Percentiles rank a stretch among this genome's conserved stretches.
Conservation (phyloP, 2,329 filamentous ascomycete species). For the Herpotrichia juniperi region DNA sequence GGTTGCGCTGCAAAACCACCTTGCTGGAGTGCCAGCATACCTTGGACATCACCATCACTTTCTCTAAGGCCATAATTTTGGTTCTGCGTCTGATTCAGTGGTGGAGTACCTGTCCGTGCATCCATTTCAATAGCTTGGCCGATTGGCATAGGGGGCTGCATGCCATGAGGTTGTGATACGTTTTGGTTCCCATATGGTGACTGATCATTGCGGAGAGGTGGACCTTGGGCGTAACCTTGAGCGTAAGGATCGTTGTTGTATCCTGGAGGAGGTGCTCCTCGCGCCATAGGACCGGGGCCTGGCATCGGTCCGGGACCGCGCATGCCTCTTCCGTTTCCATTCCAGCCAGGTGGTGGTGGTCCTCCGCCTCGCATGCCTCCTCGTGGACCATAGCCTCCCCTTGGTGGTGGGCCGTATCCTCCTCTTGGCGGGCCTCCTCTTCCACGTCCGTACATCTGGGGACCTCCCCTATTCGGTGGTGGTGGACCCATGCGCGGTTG, state of each 20-base stretch:
- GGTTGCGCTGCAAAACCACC: conserved; percentile 35
- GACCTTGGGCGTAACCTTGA: conserved; percentile 43
- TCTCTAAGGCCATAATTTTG: conserved; percentile 57
- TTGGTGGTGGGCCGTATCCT: conserved; percentile 37
- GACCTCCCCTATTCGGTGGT: conserved; percentile 49
- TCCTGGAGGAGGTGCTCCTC: conserved; percentile 50
- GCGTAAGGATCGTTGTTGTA: conserved; percentile 46
- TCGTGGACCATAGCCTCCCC: conserved; percentile 45
- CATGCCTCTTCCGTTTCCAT: conserved; percentile 43
- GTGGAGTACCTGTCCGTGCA: conserved; percentile 53
- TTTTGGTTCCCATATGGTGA: conserved; percentile 57
- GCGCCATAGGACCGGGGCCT: conserved; percentile 45
- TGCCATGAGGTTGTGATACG: conserved; percentile 60
- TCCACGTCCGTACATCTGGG: conserved; percentile 39
- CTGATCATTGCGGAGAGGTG: conserved; percentile 48
- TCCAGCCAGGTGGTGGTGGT: conserved; percentile 50
- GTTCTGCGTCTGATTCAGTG: conserved; percentile 15
- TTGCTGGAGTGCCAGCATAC: conserved; percentile 76
- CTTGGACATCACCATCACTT: conserved; percentile 73
- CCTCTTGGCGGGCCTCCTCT: conserved; percentile 47
- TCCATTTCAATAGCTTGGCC: conserved; percentile 83
- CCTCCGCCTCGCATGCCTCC: conserved; percentile 43
- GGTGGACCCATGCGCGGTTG: conserved; percentile 45
- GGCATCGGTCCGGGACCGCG: conserved; percentile 43
- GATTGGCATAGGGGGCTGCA: conserved; percentile 49